These are phyloP conservation scores for Limnomonas spitsbergensis DNA, from an alignment of 139 green algal genomes.

Conservation along the genomic window DNA sequence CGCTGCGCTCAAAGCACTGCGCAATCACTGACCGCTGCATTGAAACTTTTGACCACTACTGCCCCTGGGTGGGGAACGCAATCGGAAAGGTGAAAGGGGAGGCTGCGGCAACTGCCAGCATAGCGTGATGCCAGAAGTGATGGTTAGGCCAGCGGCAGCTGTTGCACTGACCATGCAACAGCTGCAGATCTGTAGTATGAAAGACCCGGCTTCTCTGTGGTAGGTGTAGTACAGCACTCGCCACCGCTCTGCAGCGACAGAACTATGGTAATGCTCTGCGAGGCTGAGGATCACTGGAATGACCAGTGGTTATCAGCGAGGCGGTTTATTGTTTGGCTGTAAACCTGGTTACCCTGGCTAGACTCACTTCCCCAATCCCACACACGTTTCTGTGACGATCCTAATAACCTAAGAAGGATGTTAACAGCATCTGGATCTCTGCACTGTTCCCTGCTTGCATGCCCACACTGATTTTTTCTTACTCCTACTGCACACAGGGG, in stretches of 20 bases:
- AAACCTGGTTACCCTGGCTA: too few relatives aligned
- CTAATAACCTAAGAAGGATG: too few relatives aligned
- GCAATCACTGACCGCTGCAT: conserved; percentile 81
- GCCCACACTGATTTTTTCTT: conserved; percentile 3
- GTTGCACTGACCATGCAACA: not conserved
- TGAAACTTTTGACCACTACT: conserved; percentile 96
- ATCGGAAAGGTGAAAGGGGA: conserved; percentile 83
- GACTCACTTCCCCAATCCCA: too few relatives aligned
- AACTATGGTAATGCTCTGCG: too few relatives aligned
- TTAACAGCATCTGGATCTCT: too few relatives aligned
- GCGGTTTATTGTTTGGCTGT: too few relatives aligned
- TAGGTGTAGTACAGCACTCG: too few relatives aligned
- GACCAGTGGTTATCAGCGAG: too few relatives aligned
- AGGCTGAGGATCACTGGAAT: too few relatives aligned
- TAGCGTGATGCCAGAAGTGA: not conserved
- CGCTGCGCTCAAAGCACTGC: conserved; percentile 91
- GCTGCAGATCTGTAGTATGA: not conserved
- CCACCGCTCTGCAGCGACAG: too few relatives aligned
- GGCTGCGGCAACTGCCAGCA: not conserved
- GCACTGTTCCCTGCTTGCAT: not conserved
- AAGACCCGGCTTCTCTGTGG: too few relatives aligned
- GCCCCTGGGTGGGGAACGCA: conserved; percentile 90
- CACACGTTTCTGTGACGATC: too few relatives aligned
- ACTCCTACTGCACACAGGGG: conserved; percentile 40
- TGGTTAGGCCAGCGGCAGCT: not conserved